Conservation (phyloP, 352 stramenopile species). For the Phytopythium delawarense region DNA sequence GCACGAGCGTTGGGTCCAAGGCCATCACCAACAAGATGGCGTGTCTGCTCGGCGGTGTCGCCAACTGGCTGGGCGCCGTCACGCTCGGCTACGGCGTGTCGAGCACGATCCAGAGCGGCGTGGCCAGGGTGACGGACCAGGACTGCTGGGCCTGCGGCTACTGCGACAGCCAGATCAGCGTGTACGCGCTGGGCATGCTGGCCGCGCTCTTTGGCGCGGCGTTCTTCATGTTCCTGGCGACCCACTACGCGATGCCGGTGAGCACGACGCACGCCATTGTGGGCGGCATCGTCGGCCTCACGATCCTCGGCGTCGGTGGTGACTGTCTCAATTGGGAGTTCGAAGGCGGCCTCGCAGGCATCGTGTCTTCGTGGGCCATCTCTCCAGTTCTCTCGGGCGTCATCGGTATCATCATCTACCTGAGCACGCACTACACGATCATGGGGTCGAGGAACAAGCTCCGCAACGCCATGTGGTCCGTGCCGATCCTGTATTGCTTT, state of each 20-base stretch:
- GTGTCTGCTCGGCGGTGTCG: constrained; percentile 60
- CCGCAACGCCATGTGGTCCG: constrained; percentile 21
- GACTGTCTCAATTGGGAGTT: constrained; percentile 29
- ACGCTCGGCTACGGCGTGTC: constrained; percentile 75
- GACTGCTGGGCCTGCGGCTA: constrained; percentile 28
- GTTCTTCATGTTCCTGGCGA: constrained; percentile 48
- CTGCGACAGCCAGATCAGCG: constrained; percentile 40
- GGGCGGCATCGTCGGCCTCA: constrained; percentile 62
- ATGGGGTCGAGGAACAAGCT: constrained; percentile 23
- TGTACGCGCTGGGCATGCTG: constrained; percentile 69
- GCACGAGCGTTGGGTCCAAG: constrained; percentile 70
- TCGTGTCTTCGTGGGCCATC: constrained; percentile 69
- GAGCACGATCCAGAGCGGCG: constrained; percentile 57
- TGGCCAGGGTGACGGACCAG: constrained; percentile 15
- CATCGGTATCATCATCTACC: constrained; percentile 50
- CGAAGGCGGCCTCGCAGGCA: constrained; percentile 31
- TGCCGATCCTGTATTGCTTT: constrained; percentile 34
- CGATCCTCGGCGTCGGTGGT: constrained; percentile 32
- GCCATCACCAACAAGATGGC: constrained; percentile 68
- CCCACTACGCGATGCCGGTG: constrained; percentile 51
- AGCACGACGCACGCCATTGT: constrained; percentile 75
- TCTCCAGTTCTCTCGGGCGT: constrained; percentile 54
- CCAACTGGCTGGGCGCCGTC: constrained; percentile 78
- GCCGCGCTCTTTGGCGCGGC: constrained; percentile 37
- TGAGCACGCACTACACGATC: constrained; percentile 29